Evolutionary conservation across 371 early-diverging fungal species (phyloP).

Genomic region (Mucor saturninus): DNA sequence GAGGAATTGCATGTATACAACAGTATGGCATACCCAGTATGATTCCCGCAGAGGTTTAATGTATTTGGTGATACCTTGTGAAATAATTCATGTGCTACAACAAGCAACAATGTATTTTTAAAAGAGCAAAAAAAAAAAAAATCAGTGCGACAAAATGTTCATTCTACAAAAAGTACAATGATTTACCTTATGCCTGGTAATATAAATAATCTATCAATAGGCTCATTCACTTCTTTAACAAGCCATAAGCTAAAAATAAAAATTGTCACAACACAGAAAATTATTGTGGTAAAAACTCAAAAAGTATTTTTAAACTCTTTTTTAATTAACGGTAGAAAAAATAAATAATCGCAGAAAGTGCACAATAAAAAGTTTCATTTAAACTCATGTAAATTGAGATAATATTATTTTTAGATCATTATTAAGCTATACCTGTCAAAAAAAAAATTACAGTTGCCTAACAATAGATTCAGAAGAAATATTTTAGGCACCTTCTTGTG

Average conservation of each 20-base stretch:
- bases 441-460: not conserved
- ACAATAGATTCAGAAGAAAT: not conserved
- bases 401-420: not conserved
- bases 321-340: not conserved
- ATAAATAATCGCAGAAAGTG: not conserved
- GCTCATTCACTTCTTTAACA: slow-evolving; percentile 10
- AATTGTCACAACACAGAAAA: slow-evolving; percentile 6
- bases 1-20: slow-evolving; percentile 38
- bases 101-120: not conserved
- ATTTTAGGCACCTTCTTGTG: not conserved
- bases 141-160: not conserved
- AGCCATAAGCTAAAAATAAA: slow-evolving; percentile 18
- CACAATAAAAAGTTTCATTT: no score
- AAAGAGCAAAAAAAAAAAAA: not conserved
- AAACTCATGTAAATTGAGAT: not conserved
- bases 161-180: no score
- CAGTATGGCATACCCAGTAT: slow-evolving; percentile 28
- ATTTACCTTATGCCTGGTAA: not conserved
- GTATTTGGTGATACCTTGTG: not conserved
- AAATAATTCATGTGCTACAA: not conserved
- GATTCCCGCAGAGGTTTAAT: slow-evolving; percentile 13
- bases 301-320: not conserved
- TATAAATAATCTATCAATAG: slow-evolving; percentile 14
- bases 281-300: not conserved
- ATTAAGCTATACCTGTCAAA: not conserved